Evolutionary conservation across 2,329 filamentous ascomycete species (phyloP).

Genomic region (Purpureocillium takamizusanense): DNA sequence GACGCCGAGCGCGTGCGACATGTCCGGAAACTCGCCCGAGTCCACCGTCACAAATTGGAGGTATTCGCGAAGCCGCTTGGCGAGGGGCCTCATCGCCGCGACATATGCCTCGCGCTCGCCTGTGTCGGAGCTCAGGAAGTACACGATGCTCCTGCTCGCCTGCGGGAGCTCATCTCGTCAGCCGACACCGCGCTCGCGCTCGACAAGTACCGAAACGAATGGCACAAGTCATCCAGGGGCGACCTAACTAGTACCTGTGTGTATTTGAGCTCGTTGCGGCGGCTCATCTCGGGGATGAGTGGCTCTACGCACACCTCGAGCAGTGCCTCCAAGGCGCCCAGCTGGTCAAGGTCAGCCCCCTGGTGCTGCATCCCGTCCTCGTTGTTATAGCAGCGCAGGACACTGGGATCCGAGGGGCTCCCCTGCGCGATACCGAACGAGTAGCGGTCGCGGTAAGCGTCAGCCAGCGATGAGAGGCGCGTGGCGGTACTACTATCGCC

Average conservation of each 20-base stretch:
- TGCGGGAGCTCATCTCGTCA: background rate
- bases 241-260: conserved; percentile 14
- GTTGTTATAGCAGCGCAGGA: conserved; percentile 31
- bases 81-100: conserved; percentile 26
- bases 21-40: conserved; percentile 33
- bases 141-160: conserved; percentile 23
- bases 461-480: conserved; percentile 23
- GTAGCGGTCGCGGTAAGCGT: conserved; percentile 27
- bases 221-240: too few species aligned
- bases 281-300: conserved; percentile 33
- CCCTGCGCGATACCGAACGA: conserved; percentile 26
- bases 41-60: conserved; percentile 40
- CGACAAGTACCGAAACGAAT: too few species aligned
- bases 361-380: conserved; percentile 24
- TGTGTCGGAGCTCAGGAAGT: conserved; percentile 16
- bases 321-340: conserved; percentile 26
- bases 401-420: conserved; percentile 7
- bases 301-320: conserved; percentile 27
- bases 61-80: conserved; percentile 36
- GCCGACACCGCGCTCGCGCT: background rate
- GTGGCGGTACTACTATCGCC: conserved; percentile 18
- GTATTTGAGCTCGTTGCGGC: conserved; percentile 33
- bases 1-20: conserved; percentile 28
- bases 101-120: conserved; percentile 25
- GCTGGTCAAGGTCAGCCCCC: conserved; percentile 19